Evolutionary conservation across 2,329 filamentous ascomycete species (phyloP), one percentile per base, ranked within the genome.

Genomic region (Zarea fungicola): DNA sequence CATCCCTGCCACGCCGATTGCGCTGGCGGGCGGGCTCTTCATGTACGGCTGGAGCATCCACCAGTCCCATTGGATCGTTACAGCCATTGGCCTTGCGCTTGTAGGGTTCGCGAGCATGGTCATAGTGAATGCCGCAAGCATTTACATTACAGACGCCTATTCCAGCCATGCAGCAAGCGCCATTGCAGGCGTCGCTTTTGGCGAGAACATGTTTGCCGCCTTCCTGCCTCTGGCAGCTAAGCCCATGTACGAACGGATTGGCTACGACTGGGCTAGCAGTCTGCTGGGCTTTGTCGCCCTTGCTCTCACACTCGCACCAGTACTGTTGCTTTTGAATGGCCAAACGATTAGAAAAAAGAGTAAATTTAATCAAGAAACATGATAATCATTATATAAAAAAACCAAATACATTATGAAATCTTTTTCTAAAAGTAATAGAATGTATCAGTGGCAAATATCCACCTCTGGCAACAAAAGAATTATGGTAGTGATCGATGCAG

Each of bases 101-200:
- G 46, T 42, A 3, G 52, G 52, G 4, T 53, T 49, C n/a, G 52
- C 49, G 8, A 53, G 40, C 35, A 53, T 49, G 34, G 40, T 51
- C n/a, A 41, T 53, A 5, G 29, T 53, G 10, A 51, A 48, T 14
- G 29, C 44, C 5, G 49, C 44, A 10, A 51, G 43, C 21, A 53
- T 51, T 5, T 53, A 53, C 44, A 39, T 53, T 6, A 53, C 49
- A 9, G 52, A 53, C 41, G 21, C 48, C 1, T 53, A 53, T 18
- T 31, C 52, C 1, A 19, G 22, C 6, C 49, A 48, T 39, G 52
- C 52, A 0, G 52, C 52, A 9, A 53, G 52, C 41, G 52, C 52
- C 6, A 51, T 53, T 18, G 52, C 52, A 3, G 52, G 49, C 2
- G 52, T 53, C 4, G 52, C 49, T 7, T 53, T 53, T 41, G 52